Evolutionary conservation across 441 rosid genomes (phyloP), one percentile per base, ranked within the genome.

Genomic region (Arabidopsis lyrata): DNA sequence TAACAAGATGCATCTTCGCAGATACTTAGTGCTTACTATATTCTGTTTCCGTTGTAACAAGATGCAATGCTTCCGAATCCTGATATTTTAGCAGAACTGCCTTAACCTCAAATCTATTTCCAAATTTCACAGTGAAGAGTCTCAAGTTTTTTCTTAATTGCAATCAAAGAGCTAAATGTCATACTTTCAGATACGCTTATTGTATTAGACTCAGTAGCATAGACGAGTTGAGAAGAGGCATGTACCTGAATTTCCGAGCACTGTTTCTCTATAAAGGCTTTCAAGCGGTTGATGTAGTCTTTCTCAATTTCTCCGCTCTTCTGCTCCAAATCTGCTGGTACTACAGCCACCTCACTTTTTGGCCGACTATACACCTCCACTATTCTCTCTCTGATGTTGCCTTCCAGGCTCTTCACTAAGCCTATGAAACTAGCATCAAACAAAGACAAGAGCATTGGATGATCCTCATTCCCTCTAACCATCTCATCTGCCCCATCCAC

Each of bases 291-390:
- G 66, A 89, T 69, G 70, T 90, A 93, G 54, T 84, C 97, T 81
- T 80, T 84, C 70, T 91, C 93, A 27, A 41, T 80, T 83, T 93
- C 98, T 66, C 86, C 95, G 64, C 79, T 87, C 80, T 72, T 85
- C 83, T 86, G 97, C 75, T 89, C 98, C 86, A 93, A 79, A 69
- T 88, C 95, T 4, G 95, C 94, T 45, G 98, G 98, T 62, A 93
- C 89, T 74, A 88, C 86, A 18, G 91, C 94, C 75, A 93, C 95
- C 82, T 90, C 85, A 68, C 83, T 83, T 79, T 88, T 93, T 16
- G 97, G 89, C 70, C 78, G 89, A 80, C 97, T 86, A 72, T 89
- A 93, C 56, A 90, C 83, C 49, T 89, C 93, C 45, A 91, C 83
- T 6, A 91, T 83, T 59, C 80, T 85, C 65, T 84, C 97, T 77